Evolutionary conservation across 495 filamentous ascomycete genomes (phyloP), one percentile per base, ranked within the genome.

Genomic region (Mycothermus thermophilus): DNA sequence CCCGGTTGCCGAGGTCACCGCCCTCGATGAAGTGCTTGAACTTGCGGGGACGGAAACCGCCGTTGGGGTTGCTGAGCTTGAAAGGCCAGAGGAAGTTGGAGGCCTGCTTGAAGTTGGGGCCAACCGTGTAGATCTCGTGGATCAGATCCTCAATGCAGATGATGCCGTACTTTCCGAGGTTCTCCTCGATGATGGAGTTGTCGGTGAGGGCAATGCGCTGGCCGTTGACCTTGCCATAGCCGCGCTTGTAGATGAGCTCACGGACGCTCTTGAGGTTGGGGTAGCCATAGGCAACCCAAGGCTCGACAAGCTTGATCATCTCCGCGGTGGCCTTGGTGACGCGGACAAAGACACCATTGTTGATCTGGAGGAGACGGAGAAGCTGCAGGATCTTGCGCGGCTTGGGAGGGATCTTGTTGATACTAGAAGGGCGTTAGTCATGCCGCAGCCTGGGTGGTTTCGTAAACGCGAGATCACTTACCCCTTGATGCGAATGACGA

Each of bases 351-450:
- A 93, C 82, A 67, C 88, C 92, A 66, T 90, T 95, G 85, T 97
- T 97, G 80, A 97, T 96, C 72, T 97, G 90, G 58, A 96, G 78
- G 46, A 97, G 82, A 69, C 90, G 88, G 59, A 97, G 86, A 28
- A 97, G 82, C 68, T 96, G 90, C 45, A 97, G 77, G 57, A 94
- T 96, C 80, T 97, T 96, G 71, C 92, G 85, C 64, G 92, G 92
- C 80, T 97, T 96, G 55, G 90, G 90, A 59, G 90, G 75, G 50
- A 97, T 96, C 80, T 97, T 96, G 80, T 96, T 96, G 85, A 97
- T 97, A 93, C 90, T 79, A 37, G 13, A 25, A 27, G 8, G 34
- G 31, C 25, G 41, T 44, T 27, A 50, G 29, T 6, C 3, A 37
- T n/a, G n/a, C n/a, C n/a, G n/a, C n/a, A n/a, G n/a, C n/a, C n/a